Evolutionary conservation across 768 basidiomycete species (phyloP), one percentile per base, ranked within the genome.

Genomic region (Heimioporus sp.): DNA sequence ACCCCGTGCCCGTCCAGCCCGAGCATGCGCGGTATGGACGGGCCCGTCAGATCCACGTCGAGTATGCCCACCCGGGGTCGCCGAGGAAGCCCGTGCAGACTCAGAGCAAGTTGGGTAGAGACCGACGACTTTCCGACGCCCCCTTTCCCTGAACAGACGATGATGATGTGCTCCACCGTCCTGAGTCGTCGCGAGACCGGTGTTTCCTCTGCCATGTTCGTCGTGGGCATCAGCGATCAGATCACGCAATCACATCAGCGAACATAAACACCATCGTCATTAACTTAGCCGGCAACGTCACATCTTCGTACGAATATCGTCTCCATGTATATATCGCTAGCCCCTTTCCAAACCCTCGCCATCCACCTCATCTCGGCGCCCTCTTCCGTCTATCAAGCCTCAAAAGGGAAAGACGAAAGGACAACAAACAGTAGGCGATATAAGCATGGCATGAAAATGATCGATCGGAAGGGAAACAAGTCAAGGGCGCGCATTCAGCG

Each of bases 101-200:
- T 90, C 45, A 98, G 80, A 0, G 97, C 95, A 30, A 98, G 80
- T 61, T 98, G 97, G 8, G 87, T 82, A 2, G 92, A 85, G 20
- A 98, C 87, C 1, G 93, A 96, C n/a, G 95, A 98, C 73, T 99
- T 99, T 50, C 97, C 97, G 38, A 98, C 97, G 34, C 96, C 97
- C 32, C 97, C 97, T 70, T 99, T 99, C 9, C 97, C 97, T 0
- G 94, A 92, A 37, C 95, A 80, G 51, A 99, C 92, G 56, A 98
- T 83, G 58, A 99, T 83, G 66, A 99, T 83, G 61, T 93, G 81
- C 59, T 87, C 86, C 59, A 99, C 83, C 2, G 76, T 73, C 51
- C 76, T 71, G 16, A 98, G 75, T 37, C 95, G 86, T 60, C 82
- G 75, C 19, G 83, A 77, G 49, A 92, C 80, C 2, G 87, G 85